phyloP scores from a whole-genome alignment of 1,284 basidiomycete genomes.

The Cutaneotrichosporon mucoides region DNA sequence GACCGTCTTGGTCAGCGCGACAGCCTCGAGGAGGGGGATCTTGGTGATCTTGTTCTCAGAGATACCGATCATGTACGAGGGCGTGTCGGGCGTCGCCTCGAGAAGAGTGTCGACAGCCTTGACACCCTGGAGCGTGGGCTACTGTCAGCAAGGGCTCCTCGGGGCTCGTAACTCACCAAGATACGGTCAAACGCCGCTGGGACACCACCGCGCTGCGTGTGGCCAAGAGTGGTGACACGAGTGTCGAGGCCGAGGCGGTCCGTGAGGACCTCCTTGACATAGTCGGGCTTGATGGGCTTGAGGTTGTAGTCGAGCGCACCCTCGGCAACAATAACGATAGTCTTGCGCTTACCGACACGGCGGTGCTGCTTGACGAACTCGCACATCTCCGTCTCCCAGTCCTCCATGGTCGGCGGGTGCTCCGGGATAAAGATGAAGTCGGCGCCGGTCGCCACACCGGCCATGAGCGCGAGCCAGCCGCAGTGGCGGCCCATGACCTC shows the following conservation, averaged over 20 bases:
- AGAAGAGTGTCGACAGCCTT: slow-evolving; percentile 88
- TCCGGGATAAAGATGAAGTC: slow-evolving; percentile 99
- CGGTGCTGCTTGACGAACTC: slow-evolving; percentile 86
- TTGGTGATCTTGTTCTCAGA: slow-evolving; percentile 93
- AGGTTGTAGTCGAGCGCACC: slow-evolving; percentile 85
- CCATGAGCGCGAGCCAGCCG: slow-evolving; percentile 93
- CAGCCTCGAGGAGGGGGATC: slow-evolving; percentile 87
- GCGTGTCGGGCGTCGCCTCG: slow-evolving; percentile 82
- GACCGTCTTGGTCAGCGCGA: slow-evolving; percentile 81
- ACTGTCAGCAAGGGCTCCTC: background rate
- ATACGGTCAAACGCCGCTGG: slow-evolving; percentile 93
- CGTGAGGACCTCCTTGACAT: slow-evolving; percentile 83
- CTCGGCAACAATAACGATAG: slow-evolving; percentile 96
- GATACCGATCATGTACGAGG: slow-evolving; percentile 96
- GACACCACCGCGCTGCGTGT: slow-evolving; percentile 90
- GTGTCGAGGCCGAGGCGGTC: slow-evolving; percentile 89
- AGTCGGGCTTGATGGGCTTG: slow-evolving; percentile 82
- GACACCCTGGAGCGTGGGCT: slow-evolving; percentile 92
- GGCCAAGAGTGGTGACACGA: slow-evolving; percentile 94
- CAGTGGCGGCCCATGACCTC: slow-evolving; percentile 99
- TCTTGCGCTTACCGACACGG: slow-evolving; percentile 88
- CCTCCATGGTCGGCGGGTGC: slow-evolving; percentile 67
- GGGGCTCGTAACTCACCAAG: slow-evolving; percentile 56
- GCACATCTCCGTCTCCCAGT: slow-evolving; percentile 93
- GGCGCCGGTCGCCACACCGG: slow-evolving; percentile 87